Conservation (phyloP, 2,329 filamentous ascomycete species). For the Cordyceps cicadae region DNA sequence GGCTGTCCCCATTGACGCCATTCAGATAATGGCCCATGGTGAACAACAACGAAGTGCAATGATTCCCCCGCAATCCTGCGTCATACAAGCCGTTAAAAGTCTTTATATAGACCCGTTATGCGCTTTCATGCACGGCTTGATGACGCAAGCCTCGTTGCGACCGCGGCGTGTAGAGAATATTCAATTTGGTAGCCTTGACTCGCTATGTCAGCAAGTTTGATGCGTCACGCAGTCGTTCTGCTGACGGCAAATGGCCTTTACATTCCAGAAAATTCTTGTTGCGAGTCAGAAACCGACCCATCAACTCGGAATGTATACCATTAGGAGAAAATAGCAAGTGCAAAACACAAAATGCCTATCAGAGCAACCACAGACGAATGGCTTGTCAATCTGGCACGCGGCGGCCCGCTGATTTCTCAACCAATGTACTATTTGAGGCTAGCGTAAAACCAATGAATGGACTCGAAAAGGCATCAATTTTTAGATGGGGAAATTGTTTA, state of each 20-base stretch:
- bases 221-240: background rate
- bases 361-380: background rate
- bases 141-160: background rate
- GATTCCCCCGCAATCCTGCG: background rate
- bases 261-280: no score
- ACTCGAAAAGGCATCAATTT: background rate
- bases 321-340: background rate
- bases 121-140: background rate
- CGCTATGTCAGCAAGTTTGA: background rate
- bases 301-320: background rate
- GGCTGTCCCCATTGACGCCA: slow-evolving; percentile 33
- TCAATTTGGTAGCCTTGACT: background rate
- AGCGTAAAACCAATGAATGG: background rate
- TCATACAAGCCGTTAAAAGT: background rate
- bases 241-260: background rate
- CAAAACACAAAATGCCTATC: background rate
- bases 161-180: background rate
- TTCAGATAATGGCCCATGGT: background rate
- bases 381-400: background rate
- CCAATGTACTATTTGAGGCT: background rate
- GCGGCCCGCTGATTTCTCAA: slow-evolving; percentile 6
- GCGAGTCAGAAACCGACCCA: background rate
- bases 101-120: background rate
- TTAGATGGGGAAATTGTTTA: no score
- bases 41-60: background rate